Conservation (phyloP, 805 yeast species). For the Suhomyces tanzawaensis region DNA sequence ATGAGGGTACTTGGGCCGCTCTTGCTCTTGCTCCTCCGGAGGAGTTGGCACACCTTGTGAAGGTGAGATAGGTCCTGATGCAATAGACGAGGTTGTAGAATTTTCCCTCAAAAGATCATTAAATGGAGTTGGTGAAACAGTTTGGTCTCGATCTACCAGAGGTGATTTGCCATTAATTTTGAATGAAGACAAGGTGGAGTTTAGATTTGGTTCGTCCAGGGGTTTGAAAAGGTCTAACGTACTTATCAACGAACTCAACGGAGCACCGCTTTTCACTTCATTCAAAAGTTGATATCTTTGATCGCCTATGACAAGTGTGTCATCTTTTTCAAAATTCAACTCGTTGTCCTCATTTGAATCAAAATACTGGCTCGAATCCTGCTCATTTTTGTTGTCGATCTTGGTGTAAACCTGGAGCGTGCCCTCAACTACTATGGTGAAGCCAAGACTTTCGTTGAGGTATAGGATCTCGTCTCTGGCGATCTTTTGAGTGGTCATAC, state of each 20-base stretch:
- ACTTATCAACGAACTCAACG: conserved; percentile 78
- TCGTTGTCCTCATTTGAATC: conserved; percentile 11
- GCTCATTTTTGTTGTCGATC: conserved; percentile 19
- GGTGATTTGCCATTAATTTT: neutral
- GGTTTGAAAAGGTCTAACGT: conserved; percentile 67
- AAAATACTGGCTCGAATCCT: neutral
- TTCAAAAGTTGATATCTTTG: conserved; percentile 72
- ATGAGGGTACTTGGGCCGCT: conserved; percentile 21
- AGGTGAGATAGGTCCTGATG: conserved; percentile 4
- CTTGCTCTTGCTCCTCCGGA: neutral
- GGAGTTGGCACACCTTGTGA: neutral
- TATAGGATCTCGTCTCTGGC: conserved; percentile 73
- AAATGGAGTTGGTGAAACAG: conserved; percentile 4
- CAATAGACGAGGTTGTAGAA: conserved; percentile 7
- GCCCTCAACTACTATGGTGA: conserved; percentile 92
- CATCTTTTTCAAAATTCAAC: conserved; percentile 33
- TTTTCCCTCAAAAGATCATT: conserved; percentile 6
- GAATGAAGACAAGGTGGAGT: neutral
- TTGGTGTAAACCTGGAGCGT: conserved; percentile 73
- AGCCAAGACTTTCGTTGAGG: conserved; percentile 75
- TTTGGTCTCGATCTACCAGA: neutral
- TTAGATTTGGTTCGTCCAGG: neutral
- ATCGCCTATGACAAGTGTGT: conserved; percentile 49
- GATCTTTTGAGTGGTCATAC: conserved; percentile 84
- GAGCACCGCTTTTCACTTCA: conserved; percentile 78